Conservation (phyloP, 768 basidiomycete species). For the Tricholoma saponaceum region DNA sequence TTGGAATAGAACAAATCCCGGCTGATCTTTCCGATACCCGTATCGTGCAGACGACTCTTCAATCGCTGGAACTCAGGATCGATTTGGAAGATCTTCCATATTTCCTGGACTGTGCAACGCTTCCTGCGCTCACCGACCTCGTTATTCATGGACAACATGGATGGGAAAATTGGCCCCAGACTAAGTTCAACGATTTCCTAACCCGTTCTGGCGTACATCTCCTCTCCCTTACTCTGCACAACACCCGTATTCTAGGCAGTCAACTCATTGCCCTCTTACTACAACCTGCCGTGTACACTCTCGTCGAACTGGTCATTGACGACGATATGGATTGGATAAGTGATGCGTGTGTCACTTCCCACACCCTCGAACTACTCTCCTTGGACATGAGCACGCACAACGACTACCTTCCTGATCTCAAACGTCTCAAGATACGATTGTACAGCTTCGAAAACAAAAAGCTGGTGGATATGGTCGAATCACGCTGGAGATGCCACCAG, state of each 20-base stretch:
- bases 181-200: conserved; percentile 26
- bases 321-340: conserved; percentile 31
- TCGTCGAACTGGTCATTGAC: conserved; percentile 27
- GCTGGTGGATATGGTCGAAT: too few relatives aligned
- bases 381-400: background rate
- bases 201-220: conserved; percentile 26
- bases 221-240: conserved; percentile 25
- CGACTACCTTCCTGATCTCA: conserved; percentile 23
- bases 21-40: conserved; percentile 19
- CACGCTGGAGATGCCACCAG: too few relatives aligned
- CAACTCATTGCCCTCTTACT: conserved; percentile 26
- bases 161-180: conserved; percentile 29
- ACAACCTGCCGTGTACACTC: conserved; percentile 21
- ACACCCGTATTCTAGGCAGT: conserved; percentile 26
- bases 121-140: conserved; percentile 23
- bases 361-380: conserved; percentile 27
- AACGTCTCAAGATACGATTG: too few relatives aligned
- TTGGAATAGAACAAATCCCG: conserved; percentile 24
- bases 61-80: conserved; percentile 26
- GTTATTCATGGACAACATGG: conserved; percentile 25
- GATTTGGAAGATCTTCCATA: conserved; percentile 23
- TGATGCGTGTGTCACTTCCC: conserved; percentile 28
- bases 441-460: too few relatives aligned
- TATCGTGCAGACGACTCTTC: conserved; percentile 21
- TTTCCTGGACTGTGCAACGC: conserved; percentile 24